These are phyloP conservation scores for Zhuliangozyma parablackwelliae DNA, from an alignment of 1,139 yeast species.

Conservation along the genomic window DNA sequence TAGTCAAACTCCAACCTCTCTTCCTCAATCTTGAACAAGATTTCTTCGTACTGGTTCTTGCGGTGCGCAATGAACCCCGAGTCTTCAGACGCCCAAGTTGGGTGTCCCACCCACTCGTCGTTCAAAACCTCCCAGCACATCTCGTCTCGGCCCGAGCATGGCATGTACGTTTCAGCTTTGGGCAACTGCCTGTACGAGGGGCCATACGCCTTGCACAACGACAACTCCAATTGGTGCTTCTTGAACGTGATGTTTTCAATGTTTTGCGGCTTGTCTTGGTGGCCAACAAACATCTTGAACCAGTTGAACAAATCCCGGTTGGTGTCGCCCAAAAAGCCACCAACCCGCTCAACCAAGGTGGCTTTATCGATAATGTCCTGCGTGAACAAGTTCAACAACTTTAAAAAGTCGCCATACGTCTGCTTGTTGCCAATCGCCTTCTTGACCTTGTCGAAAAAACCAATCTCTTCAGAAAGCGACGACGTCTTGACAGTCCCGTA, in stretches of 20 bases:
- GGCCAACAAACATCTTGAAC: slow-evolving; percentile 91
- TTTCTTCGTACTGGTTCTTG: slow-evolving; percentile 95
- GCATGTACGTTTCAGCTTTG: slow-evolving; percentile 92
- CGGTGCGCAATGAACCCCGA: slow-evolving; percentile 97
- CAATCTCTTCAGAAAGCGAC: slow-evolving; percentile 74
- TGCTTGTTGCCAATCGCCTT: slow-evolving; percentile 87
- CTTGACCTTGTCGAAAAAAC: slow-evolving; percentile 88
- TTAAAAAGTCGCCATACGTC: slow-evolving; percentile 85
- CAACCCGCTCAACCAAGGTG: slow-evolving; percentile 79
- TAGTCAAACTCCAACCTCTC: slow-evolving; percentile 96
- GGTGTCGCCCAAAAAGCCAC: slow-evolving; percentile 73
- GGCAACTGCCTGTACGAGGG: slow-evolving; percentile 93
- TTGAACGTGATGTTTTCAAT: slow-evolving; percentile 87
- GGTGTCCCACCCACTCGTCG: slow-evolving; percentile 99
- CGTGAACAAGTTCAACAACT: slow-evolving; percentile 78
- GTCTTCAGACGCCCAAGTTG: slow-evolving; percentile 99
- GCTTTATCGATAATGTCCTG: slow-evolving; percentile 85
- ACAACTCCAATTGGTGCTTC: slow-evolving; percentile 84
- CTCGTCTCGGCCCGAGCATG: slow-evolving; percentile 96
- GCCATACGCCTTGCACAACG: slow-evolving; percentile 84
- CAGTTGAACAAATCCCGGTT: slow-evolving; percentile 78
- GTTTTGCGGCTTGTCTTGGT: slow-evolving; percentile 67
- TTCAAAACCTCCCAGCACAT: slow-evolving; percentile 99
- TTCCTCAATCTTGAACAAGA: slow-evolving; percentile 90
- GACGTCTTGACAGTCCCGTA: slow-evolving; percentile 48